A percentile compares a stretch with the other conserved stretches of the same genome.
Evolutionary conservation across 1,284 basidiomycete genomes (phyloP).

Genomic region (Malassezia obtusa): DNA sequence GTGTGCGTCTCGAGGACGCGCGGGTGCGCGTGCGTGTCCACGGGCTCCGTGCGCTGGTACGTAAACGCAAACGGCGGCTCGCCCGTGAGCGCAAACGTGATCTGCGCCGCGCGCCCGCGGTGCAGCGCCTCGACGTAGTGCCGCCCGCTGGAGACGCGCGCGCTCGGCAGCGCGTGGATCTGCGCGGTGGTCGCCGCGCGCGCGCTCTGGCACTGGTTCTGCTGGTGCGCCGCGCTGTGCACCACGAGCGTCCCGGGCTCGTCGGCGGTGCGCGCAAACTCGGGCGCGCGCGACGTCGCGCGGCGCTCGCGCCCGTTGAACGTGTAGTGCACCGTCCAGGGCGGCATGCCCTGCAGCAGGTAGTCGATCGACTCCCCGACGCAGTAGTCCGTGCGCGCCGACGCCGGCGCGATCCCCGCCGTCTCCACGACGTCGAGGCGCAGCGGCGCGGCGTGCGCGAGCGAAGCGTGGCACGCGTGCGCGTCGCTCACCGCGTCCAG

Average conservation of each 20-base stretch:
- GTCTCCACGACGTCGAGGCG: conserved; percentile 74
- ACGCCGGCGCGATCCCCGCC: conserved; percentile 77
- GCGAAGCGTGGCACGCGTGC: conserved; percentile 24
- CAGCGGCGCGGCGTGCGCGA: conserved; percentile 13
- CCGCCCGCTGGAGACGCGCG: conserved; percentile 74
- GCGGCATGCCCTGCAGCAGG: conserved; percentile 85
- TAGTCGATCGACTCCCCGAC: conserved; percentile 84
- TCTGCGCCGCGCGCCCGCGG: conserved; percentile 75
- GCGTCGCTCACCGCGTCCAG: conserved; percentile 27
- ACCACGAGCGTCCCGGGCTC: conserved; percentile 71
- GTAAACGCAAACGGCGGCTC: conserved; percentile 85
- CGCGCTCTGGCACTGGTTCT: conserved; percentile 45
- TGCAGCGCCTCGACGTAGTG: conserved; percentile 72
- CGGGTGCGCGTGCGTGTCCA: conserved; percentile 35
- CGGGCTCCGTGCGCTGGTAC: conserved; percentile 48
- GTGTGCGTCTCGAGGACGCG: conserved; percentile 42
- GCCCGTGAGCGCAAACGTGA: conserved; percentile 75
- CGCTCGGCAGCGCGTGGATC: conserved; percentile 78
- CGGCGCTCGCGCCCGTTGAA: conserved; percentile 66
- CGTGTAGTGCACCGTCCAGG: conserved; percentile 84
- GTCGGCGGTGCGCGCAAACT: conserved; percentile 73
- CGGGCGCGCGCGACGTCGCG: conserved; percentile 65
- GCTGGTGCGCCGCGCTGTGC: conserved; percentile 70
- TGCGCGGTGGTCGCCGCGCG: conserved; percentile 58
- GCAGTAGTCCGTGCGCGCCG: conserved; percentile 70